Base-by-base conservation (phyloP, 1,284 basidiomycete genomes). In the Peniophora sp. region DNA sequence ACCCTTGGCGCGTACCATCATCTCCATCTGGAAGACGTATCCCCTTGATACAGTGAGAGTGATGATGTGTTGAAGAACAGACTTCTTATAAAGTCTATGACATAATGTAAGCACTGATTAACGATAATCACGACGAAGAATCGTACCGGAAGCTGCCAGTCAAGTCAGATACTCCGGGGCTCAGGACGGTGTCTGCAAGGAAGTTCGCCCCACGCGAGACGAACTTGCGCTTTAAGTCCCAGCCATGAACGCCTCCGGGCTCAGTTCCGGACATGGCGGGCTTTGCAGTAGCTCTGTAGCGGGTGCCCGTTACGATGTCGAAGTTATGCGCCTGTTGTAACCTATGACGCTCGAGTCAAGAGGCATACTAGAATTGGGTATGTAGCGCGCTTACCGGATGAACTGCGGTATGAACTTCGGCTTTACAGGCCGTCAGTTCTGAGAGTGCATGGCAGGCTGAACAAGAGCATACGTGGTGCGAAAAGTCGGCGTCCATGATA, bases 21-120 rank as follows among this genome's bases (percentile, higher is more conserved):
- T 95, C 67, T 96, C 92, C 92, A 96, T 96, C 72, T 96, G 92
- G 74, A 96, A 95, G 14, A 96, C 92, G 61, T 95, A 96, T 2
- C 92, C 92, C 58, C 89, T 89, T 16, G 89, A 92, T 55, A 85
- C 79, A 8, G 88, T 92, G 56, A 85, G 75, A 3, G 82, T 77
- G 60, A 96, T 95, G 60, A 96, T 87, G 58, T 89, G 83, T 49
- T 78, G 78, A 52, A 96, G 74, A 3, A 90, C 91, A 1, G 77
- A 75, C 14, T 82, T 68, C 44, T 88, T 83, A 66, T 95, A 96
- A 19, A 96, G 68, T 53, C 90, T 92, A 57, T 2, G 12, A 32
- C 25, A 34, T 43, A 45, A 6, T 51, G 19, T 20, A 25, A 6
- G 45, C 25, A 8, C 43, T 14, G 9, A 20, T 25, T 3, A n/a